phyloP scores from a whole-genome alignment of 2,329 filamentous ascomycete genomes.

The Monosporascus sp. region DNA sequence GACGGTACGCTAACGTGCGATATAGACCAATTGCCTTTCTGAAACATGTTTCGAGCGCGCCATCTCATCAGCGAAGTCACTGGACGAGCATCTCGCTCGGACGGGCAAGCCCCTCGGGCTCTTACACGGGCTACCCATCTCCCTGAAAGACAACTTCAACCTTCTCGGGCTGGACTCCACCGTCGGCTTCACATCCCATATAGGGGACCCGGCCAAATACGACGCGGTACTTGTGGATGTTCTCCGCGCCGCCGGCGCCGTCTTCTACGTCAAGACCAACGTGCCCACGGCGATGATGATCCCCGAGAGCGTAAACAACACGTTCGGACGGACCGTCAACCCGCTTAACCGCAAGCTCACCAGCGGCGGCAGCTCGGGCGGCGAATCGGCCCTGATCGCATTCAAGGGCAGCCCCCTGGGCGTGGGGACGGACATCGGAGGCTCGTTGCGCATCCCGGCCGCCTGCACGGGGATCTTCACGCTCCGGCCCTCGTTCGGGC shows the following conservation, averaged over 20 bases:
- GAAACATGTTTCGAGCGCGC: slow-evolving; percentile 53
- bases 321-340: slow-evolving; percentile 59
- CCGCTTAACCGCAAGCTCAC: slow-evolving; percentile 56
- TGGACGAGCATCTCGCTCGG: slow-evolving; percentile 46
- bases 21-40: slow-evolving; percentile 43
- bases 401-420: slow-evolving; percentile 57
- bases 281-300: slow-evolving; percentile 65
- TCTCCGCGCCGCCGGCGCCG: slow-evolving; percentile 43
- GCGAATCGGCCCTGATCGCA: slow-evolving; percentile 59
- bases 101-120: slow-evolving; percentile 51
- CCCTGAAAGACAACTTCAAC: slow-evolving; percentile 69
- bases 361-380: slow-evolving; percentile 62
- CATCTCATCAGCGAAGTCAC: slow-evolving; percentile 38
- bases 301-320: slow-evolving; percentile 61
- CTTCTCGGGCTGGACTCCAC: slow-evolving; percentile 55
- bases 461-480: slow-evolving; percentile 27
- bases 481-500: slow-evolving; percentile 42
- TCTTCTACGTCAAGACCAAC: slow-evolving; percentile 55
- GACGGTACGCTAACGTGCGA: neutral
- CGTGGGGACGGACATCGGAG: slow-evolving; percentile 30
- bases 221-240: slow-evolving; percentile 38
- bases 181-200: slow-evolving; percentile 59
- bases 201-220: slow-evolving; percentile 47
- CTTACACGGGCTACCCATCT: slow-evolving; percentile 60
- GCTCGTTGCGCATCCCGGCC: slow-evolving; percentile 28